Base-by-base conservation (phyloP, 1,139 yeast species). In the Debaryomyces robertsiae region DNA sequence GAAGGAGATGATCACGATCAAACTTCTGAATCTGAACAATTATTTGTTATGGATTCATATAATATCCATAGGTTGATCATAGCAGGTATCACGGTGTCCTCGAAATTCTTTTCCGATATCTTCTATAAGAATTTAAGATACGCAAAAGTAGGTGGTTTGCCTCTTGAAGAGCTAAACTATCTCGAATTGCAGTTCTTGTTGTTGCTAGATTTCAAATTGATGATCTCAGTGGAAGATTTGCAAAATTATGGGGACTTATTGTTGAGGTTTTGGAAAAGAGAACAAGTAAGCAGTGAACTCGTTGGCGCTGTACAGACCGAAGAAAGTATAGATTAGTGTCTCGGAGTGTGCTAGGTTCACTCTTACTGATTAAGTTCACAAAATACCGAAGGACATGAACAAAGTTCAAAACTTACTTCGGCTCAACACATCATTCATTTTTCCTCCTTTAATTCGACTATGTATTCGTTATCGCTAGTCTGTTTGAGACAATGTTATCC, bases 111-210 rank as follows among this genome's bases (percentile, higher is more conserved):
- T 62, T 84, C 95, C 52, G 99, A 93, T 65, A 90, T 93, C 39
- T 94, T 93, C 60, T 93, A 94, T 73, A 93, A 94, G 58, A 93
- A 94, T 63, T 83, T 95, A 41, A 78, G 99, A 48, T 93, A 94
- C 61, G 98, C 98, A 17, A 89, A 93, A 63, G 98, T 93, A 30
- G 98, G 99, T 6, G 99, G 99, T 2, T 75, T 93, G 43, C 96
- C 98, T 6, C 75, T 91, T 43, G 96, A 90, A 44, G 99, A 93
- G 59, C 75, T 93, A 57, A 93, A 94, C 59, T 93, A 89, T 64
- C 72, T 93, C 50, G 99, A 93, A 62, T 69, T 93, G 40, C 98
- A 93, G 61, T 93, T 93, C 60, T 66, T 93, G 49, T 64, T 91
- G 38, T 69, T 93, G 46, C 75, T 93, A 40, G 97, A 93, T 63